Evolutionary conservation across 2,329 filamentous ascomycete genomes (phyloP), one percentile per base, ranked within the genome.

Genomic region (Cytospora paraplurivora): DNA sequence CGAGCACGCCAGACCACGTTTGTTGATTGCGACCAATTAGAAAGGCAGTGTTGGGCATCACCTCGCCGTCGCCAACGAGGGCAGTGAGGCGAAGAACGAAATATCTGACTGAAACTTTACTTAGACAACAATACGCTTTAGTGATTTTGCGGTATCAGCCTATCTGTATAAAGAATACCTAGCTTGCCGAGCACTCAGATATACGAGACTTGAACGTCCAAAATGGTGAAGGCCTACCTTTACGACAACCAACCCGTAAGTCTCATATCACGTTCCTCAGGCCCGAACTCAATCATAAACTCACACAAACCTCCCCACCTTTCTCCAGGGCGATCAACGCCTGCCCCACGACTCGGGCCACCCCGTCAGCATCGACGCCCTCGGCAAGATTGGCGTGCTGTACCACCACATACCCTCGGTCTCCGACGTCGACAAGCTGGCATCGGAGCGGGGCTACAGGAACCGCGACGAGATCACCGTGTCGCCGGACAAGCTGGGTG

Each of bases 381-480:
- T 99, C 64, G 76, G 82, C 67, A 82, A 84, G 61, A 82, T 98
- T 19, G 94, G 94, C 64, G 92, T 99, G 44, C 77, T 92, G 52
- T 95, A 96, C 82, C 87, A 86, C 75, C 81, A 84, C 73, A 85
- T 90, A 70, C 80, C 87, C 13, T 78, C 85, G 38, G 74, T 93
- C 56, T 77, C 81, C 37, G 81, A 82, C 33, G 93, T 98, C 49
- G 84, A 98, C 75, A 75, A 79, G 51, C 85, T 99, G 52, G 94
- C 95, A 3, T 70, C 77, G 4, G 80, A 90, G 68, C 90, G 94
- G 65, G 84, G 85, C 70, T 98, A 99, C 84, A 93, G 90, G 81
- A 97, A 98, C 81, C 90, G 94, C 63, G 95, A 99, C 79, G 88
- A 96, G 78, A 91, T 98, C 75, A 91, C 86, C 65, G 91, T 99